A percentile compares a stretch with the other conserved stretches of the same genome.
These are phyloP conservation scores for Clavispora santaluciae DNA, from an alignment of 805 yeast species.

Conservation along the genomic window DNA sequence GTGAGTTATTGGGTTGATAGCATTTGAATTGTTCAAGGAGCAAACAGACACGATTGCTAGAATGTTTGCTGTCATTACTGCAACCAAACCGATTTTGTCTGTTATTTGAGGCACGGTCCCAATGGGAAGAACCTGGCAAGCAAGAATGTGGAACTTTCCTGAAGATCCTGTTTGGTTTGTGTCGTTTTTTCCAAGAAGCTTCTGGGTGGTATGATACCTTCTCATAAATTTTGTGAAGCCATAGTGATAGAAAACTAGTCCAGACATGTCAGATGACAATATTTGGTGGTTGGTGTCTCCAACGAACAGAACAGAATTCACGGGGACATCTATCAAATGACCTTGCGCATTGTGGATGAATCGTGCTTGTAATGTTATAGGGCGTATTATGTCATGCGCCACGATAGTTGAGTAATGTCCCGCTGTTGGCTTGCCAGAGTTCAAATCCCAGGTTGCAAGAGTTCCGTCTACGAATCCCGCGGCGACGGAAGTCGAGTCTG, in stretches of 20 bases:
- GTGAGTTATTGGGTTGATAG: slow-evolving; percentile 40
- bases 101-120: slow-evolving; percentile 51
- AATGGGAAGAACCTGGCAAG: slow-evolving; percentile 50
- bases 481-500: slow-evolving; percentile 65
- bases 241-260: slow-evolving; percentile 56
- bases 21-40: slow-evolving; percentile 36
- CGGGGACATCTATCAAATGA: slow-evolving; percentile 23
- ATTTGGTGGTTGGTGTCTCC: slow-evolving; percentile 25
- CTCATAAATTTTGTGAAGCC: slow-evolving; percentile 56
- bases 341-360: slow-evolving; percentile 23
- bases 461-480: slow-evolving; percentile 66
- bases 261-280: slow-evolving; percentile 30
- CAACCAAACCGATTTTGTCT: slow-evolving; percentile 56
- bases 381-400: slow-evolving; percentile 23
- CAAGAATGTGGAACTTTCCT: slow-evolving; percentile 17
- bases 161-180: slow-evolving; percentile 13
- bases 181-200: slow-evolving; percentile 47
- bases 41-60: slow-evolving; percentile 50
- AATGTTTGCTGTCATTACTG: slow-evolving; percentile 50
- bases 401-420: slow-evolving; percentile 14
- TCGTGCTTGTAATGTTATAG: slow-evolving; percentile 18
- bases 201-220: slow-evolving; percentile 40
- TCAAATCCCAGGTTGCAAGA: slow-evolving; percentile 63
- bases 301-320: slow-evolving; percentile 24
- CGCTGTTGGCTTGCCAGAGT: background rate